Conservation (phyloP, 1,284 basidiomycete species). For the Marasmius fiardii region DNA sequence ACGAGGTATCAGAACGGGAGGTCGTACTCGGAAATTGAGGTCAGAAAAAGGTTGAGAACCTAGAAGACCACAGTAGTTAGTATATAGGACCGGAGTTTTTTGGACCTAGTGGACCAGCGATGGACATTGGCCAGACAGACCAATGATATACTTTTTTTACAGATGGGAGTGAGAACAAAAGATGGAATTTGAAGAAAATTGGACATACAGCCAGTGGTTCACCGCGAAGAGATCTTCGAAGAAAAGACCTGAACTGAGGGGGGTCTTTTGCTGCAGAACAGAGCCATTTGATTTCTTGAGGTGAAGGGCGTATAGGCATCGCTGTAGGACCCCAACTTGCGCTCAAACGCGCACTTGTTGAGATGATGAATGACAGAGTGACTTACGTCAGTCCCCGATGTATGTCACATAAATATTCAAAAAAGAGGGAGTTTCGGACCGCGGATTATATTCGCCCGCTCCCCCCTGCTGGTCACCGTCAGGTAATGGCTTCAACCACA, state of each 20-base stretch:
- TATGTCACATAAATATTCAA: not conserved
- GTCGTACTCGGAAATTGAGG: constrained; percentile 64
- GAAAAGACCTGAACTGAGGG: constrained; percentile 39
- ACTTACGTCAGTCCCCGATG: not conserved
- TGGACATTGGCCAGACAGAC: constrained; percentile 38
- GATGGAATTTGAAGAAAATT: not conserved
- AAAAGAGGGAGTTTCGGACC: not conserved
- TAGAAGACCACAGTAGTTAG: constrained; percentile 25
- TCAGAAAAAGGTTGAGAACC: constrained; percentile 88
- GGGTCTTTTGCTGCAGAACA: constrained; percentile 29
- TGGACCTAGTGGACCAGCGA: constrained; percentile 11
- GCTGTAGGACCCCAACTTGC: constrained; percentile 24
- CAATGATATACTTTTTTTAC: constrained; percentile 89
- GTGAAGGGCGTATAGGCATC: constrained; percentile 35
- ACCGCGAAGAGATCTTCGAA: constrained; percentile 54
- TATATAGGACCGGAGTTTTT: constrained; percentile 7
- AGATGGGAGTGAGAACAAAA: not conserved
- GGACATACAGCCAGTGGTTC: constrained; percentile 55
- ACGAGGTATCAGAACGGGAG: constrained; percentile 86
- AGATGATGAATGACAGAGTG: not conserved
- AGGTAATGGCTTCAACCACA: not conserved
- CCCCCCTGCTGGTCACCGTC: not conserved
- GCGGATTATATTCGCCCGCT: not conserved
- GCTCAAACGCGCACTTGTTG: not conserved
- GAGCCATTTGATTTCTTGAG: constrained; percentile 64